Evolutionary conservation across 1,139 yeast species (phyloP).

Genomic region (Geotrichum carabidarum): DNA sequence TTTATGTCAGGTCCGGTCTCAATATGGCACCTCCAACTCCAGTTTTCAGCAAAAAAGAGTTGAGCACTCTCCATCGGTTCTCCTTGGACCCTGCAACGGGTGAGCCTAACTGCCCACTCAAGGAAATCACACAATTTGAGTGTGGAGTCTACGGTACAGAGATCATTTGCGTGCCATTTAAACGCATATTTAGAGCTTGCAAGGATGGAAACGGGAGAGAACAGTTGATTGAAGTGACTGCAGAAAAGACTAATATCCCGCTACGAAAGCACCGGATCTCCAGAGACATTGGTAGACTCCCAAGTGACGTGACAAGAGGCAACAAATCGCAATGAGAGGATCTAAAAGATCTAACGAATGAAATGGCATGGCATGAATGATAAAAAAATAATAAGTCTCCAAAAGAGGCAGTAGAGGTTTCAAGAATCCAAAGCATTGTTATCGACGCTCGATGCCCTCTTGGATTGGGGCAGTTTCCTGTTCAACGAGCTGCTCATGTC

Average conservation of each 20-base stretch:
- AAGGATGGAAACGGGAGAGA: conserved; percentile 22
- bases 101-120: conserved; percentile 40
- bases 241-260: conserved; percentile 13
- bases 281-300: not conserved
- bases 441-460: conserved; percentile 69
- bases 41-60: conserved; percentile 13
- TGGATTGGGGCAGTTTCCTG: conserved; percentile 83
- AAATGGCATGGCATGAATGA: not conserved
- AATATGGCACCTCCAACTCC: conserved; percentile 21
- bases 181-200: conserved; percentile 46
- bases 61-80: conserved; percentile 10
- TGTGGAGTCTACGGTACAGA: conserved; percentile 38
- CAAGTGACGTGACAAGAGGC: not conserved
- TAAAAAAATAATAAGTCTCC: not conserved
- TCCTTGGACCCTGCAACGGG: conserved; percentile 6
- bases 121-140: conserved; percentile 48
- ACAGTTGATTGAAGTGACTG: conserved; percentile 15
- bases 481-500: conserved; percentile 82
- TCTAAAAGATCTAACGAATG: not conserved
- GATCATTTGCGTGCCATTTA: conserved; percentile 48
- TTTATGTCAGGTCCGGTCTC: not conserved
- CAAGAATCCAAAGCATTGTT: no score
- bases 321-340: not conserved
- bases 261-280: conserved; percentile 9
- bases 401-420: not conserved